A percentile compares a stretch with the other conserved stretches of the same genome.
Conservation (phyloP, 2,329 filamentous ascomycete species). For the Fusarium sp. region DNA sequence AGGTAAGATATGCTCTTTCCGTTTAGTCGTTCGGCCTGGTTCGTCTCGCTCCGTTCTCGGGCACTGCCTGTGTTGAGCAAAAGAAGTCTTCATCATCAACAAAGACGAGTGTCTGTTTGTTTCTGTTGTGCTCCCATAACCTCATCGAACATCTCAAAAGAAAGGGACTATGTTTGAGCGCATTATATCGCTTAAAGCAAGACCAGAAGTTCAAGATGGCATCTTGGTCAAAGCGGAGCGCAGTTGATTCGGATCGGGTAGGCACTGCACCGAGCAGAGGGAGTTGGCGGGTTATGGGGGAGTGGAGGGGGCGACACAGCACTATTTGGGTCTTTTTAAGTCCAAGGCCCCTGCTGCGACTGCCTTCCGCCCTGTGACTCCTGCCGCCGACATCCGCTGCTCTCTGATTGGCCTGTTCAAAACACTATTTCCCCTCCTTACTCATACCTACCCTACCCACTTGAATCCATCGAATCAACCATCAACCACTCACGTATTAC, state of each 20-base stretch:
- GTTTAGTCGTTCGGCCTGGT: not conserved
- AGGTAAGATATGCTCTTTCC: constrained; percentile 69
- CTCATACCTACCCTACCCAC: constrained; percentile 16
- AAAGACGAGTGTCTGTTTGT: constrained; percentile 26
- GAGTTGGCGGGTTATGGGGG: constrained; percentile 47
- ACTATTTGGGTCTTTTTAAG: constrained; percentile 70
- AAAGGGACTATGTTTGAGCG: not conserved
- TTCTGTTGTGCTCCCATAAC: not conserved
- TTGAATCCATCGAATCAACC: constrained; percentile 14
- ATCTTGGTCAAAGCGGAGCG: constrained; percentile 13
- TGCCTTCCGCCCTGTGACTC: constrained; percentile 37
- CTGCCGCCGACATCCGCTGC: constrained; percentile 23
- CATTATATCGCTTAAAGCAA: not conserved
- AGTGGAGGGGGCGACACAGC: constrained; percentile 58
- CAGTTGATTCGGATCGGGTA: constrained; percentile 1
- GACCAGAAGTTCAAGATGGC: constrained; percentile 14
- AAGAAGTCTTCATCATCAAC: constrained; percentile 40
- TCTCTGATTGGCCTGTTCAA: constrained; percentile 38
- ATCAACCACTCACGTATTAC: constrained; percentile 13
- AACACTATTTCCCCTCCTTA: constrained; percentile 4
- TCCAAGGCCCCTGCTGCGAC: constrained; percentile 46
- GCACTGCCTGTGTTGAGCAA: constrained; percentile 40
- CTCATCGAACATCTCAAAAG: not conserved
- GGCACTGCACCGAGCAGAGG: constrained; percentile 30
- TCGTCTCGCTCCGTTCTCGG: constrained; percentile 6